A percentile compares a stretch with the other conserved stretches of the same genome.
phyloP scores from a whole-genome alignment of 805 yeast species.

The Saccharomycopsis oosterbeekiorum region DNA sequence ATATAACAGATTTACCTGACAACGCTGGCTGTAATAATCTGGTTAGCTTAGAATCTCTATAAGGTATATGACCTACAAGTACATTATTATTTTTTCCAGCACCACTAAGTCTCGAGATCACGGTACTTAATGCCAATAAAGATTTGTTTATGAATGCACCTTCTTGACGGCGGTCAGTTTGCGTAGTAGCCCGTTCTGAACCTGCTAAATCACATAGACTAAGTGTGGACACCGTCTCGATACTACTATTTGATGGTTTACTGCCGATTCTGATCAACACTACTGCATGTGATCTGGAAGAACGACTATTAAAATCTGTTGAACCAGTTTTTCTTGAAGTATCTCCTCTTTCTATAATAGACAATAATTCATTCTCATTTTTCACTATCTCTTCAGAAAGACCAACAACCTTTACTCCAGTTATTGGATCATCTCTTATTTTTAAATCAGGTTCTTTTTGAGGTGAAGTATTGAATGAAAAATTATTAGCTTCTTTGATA shows the following conservation, averaged over 20 bases:
- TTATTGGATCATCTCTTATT: slow-evolving; percentile 64
- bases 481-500: slow-evolving; percentile 5
- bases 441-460: slow-evolving; percentile 43
- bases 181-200: slow-evolving; percentile 70
- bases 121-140: slow-evolving; percentile 79
- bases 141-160: slow-evolving; percentile 92
- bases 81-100: slow-evolving; percentile 21
- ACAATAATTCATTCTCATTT: slow-evolving; percentile 49
- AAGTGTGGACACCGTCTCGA: slow-evolving; percentile 44
- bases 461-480: background rate
- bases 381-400: slow-evolving; percentile 51
- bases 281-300: slow-evolving; percentile 89
- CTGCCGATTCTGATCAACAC: slow-evolving; percentile 53
- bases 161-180: slow-evolving; percentile 73
- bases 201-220: slow-evolving; percentile 95
- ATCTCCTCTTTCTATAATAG: slow-evolving; percentile 60
- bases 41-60: slow-evolving; percentile 87
- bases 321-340: slow-evolving; percentile 68
- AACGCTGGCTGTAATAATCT: slow-evolving; percentile 85
- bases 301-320: slow-evolving; percentile 79
- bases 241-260: slow-evolving; percentile 32
- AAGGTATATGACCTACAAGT: slow-evolving; percentile 63
- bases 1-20: slow-evolving; percentile 76
- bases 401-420: slow-evolving; percentile 71
- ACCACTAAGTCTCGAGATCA: slow-evolving; percentile 67